Evolutionary conservation across 73 alveolate species (phyloP), one percentile per base, ranked within the genome.

Genomic region (Stentor coeruleus): DNA sequence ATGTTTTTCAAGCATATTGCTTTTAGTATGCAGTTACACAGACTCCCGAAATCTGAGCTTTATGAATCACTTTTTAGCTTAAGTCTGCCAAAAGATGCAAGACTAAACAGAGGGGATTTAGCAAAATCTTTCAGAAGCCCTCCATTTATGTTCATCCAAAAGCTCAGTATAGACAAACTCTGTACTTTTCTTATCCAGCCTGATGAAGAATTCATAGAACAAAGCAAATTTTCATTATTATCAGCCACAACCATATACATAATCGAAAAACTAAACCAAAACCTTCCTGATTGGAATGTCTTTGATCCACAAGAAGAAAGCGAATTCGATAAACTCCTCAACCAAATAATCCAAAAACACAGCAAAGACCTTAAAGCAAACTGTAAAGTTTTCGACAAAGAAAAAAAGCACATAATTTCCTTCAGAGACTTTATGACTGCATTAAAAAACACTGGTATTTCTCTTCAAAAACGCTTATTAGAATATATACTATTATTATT

Each of bases 1-100:
- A 33, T 26, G 36, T 26, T 66, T 66, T 20, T 66, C 41, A 33
- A 66, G 36, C 79, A 66, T 2, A 66, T 66, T 31, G n/a, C 79
- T 66, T 11, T 66, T 37, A 26, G 79, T 20, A 66, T 66, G 79
- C 79, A 66, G 79, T 40, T 66, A 26, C n/a, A 66, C 39, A 37
- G 79, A 14, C 36, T 26, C n/a, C 36, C 36, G 33, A 26, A 66
- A 20, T 20, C n/a, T 40, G 14, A 20, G 2, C 79, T 66, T 20
- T 20, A 14, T 26, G 40, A 66, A 1, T 37, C 33, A 28, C 79
- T 66, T 11, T 66, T 66, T 33, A 15, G 42, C 14, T 33, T 15
- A 14, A 26, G 36, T 26, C 14, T 28, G 1, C 20, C 20, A 1
- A 66, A 66, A 66, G 79, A 66, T 31, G 15, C 36, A 31, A 20